Percentiles rank a stretch among this genome's conserved stretches.
Evolutionary conservation across 352 stramenopile species (phyloP).

Genomic region (Phytopythium kandeliae): DNA sequence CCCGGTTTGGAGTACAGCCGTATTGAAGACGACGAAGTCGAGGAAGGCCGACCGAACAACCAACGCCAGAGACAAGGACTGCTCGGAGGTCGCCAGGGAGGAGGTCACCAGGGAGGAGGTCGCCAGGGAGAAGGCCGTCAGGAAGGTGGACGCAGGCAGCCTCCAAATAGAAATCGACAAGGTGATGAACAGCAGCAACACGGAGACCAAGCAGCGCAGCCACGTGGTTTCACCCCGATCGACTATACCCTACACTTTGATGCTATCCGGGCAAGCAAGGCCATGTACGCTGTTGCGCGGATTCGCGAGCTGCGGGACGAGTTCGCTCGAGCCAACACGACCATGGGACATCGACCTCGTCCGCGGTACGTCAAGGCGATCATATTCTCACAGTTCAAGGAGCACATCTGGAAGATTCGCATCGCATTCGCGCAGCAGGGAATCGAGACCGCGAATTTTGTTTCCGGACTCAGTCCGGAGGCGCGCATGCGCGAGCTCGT

Average conservation of each 20-base stretch:
- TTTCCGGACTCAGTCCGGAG: slow-evolving; percentile 34
- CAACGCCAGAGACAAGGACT: slow-evolving; percentile 4
- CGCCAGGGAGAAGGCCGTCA: not conserved
- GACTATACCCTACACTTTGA: slow-evolving; percentile 24
- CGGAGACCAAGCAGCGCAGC: not conserved
- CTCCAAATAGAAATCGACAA: slow-evolving; percentile 1
- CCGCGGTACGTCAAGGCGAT: slow-evolving; percentile 59
- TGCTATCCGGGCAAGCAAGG: slow-evolving; percentile 62
- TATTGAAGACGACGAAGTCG: slow-evolving; percentile 12
- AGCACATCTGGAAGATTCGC: slow-evolving; percentile 73
- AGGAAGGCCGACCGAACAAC: slow-evolving; percentile 4
- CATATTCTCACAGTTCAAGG: slow-evolving; percentile 80
- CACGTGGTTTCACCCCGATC: slow-evolving; percentile 9
- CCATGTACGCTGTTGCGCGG: slow-evolving; percentile 58
- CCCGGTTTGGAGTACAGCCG: slow-evolving; percentile 73
- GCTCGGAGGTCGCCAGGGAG: slow-evolving; percentile 13
- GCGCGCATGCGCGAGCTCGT: slow-evolving; percentile 49
- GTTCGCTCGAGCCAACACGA: slow-evolving; percentile 21
- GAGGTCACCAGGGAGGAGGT: slow-evolving; percentile 2
- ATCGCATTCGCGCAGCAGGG: slow-evolving; percentile 67
- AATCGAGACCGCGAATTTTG: slow-evolving; percentile 58
- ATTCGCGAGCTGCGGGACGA: slow-evolving; percentile 61
- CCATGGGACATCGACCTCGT: too few species aligned
- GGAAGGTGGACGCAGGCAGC: not conserved
- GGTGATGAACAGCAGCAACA: not conserved